Evolutionary conservation across 305 asterid species (phyloP).

Genomic region (Fraxinus nigra): DNA sequence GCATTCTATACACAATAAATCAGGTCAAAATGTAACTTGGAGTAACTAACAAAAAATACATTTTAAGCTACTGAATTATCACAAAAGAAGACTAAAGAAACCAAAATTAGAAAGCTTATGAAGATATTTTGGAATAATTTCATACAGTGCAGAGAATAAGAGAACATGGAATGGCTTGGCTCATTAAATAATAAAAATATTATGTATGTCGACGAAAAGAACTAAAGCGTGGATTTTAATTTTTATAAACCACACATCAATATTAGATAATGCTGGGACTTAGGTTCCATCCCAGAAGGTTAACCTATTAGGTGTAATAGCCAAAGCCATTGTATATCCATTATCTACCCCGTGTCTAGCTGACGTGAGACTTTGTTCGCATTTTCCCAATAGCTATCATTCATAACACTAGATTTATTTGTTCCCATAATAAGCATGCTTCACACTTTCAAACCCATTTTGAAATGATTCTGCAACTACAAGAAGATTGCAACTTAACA

Average conservation of each 20-base stretch:
- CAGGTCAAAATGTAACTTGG: neutral
- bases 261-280: neutral
- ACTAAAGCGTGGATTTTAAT: neutral
- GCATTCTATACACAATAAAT: neutral
- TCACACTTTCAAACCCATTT: neutral
- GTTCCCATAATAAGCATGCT: neutral
- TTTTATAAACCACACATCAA: neutral
- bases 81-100: neutral
- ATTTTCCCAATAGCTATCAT: neutral
- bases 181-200: neutral
- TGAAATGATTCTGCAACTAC: neutral
- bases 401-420: neutral
- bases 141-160: neutral
- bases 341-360: neutral
- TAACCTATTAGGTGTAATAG: neutral
- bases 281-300: neutral
- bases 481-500: neutral
- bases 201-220: neutral
- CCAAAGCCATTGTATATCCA: neutral
- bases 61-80: neutral
- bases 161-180: neutral
- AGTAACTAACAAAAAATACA: neutral
- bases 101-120: neutral
- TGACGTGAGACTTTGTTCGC: neutral
- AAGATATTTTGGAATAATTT: neutral